These are phyloP conservation scores for Penicillium aurantiogriseum DNA, from an alignment of 2,329 filamentous ascomycete genomes.

Conservation along the genomic window DNA sequence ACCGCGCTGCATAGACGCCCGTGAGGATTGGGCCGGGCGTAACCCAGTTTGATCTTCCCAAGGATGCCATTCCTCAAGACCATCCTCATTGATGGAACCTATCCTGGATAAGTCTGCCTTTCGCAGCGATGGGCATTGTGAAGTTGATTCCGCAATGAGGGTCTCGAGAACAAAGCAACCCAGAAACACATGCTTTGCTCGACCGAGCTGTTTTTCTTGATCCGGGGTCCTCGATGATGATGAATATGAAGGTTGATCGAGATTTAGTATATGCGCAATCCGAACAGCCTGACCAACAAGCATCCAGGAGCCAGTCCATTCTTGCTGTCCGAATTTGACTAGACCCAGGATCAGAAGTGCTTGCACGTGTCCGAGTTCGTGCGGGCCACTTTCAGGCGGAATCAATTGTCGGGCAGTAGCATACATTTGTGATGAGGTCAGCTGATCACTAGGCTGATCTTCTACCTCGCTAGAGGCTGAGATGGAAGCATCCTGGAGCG, in stretches of 20 bases:
- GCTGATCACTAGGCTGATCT: constrained; percentile 12
- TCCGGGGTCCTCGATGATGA: constrained; percentile 44
- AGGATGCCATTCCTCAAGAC: constrained; percentile 71
- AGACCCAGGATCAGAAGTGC: constrained; percentile 61
- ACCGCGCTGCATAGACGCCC: constrained; percentile 34
- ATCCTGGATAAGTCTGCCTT: constrained; percentile 52
- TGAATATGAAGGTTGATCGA: constrained; percentile 46
- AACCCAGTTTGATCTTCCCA: constrained; percentile 57
- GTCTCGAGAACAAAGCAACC: constrained; percentile 56
- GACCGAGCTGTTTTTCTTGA: constrained; percentile 35
- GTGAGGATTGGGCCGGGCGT: constrained; percentile 25
- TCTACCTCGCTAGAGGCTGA: constrained; percentile 22
- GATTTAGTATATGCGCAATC: constrained; percentile 35
- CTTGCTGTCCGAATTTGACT: constrained; percentile 59
- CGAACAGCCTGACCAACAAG: constrained; percentile 64
- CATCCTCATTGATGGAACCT: constrained; percentile 60
- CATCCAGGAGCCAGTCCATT: constrained; percentile 61
- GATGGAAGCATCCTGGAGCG: constrained; percentile 51
- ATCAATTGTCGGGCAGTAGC: constrained; percentile 36
- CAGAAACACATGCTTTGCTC: constrained; percentile 47
- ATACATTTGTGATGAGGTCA: constrained; percentile 47
- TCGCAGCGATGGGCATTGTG: constrained; percentile 47
- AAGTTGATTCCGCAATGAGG: constrained; percentile 49
- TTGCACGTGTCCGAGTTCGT: constrained; percentile 54
- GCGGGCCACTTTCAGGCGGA: constrained; percentile 50